Base-by-base conservation (phyloP, 225 moss, liverwort and hornwort species). In the Polytrichum commune region DNA sequence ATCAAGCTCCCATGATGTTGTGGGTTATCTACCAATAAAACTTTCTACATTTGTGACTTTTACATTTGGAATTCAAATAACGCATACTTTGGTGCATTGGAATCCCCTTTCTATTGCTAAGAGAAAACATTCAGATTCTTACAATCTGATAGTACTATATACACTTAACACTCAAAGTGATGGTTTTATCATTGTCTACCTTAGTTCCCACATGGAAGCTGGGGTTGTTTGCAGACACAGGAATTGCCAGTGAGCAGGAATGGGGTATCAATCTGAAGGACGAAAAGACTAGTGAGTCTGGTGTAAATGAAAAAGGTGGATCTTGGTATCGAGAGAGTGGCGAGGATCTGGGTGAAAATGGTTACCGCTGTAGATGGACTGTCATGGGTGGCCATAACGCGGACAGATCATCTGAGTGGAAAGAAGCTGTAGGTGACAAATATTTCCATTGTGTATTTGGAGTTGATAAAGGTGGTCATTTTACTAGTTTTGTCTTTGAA, bases 231-330 rank as follows among this genome's bases (percentile, higher is more conserved):
- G 66, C 88, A 89, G 96, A 96, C 75, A 93, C 96, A 73, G 96
- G 96, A 69, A 96, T 96, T 77, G 96, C 96, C 69, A 96, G 96
- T 78, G 96, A 96, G 68, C 87, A 96, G 80, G 96, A 96, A 29
- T 96, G 96, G 96, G 93, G 93, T 30, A 96, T 96, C 69, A 92
- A 83, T 69, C 78, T 96, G 78, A 92, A 86, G 80, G 93, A 96
- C 55, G 96, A 96, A 86, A 76, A 77, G 54, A 96, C 76, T 61
- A 90, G 87, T 60, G 96, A 96, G 53, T 86, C 93, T 27, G 96
- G 96, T 30, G 60, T 79, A 28, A 93, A 93, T 69, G 90, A 84
- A 73, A 90, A 96, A 79, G 92, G 86, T 54, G 85, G 93, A 71
- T 92, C 84, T 70, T 96, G 96, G 96, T 96, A 96, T 62, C 85